Base-by-base conservation (phyloP, 148 eudicot species). In the Arbutus unedo region DNA sequence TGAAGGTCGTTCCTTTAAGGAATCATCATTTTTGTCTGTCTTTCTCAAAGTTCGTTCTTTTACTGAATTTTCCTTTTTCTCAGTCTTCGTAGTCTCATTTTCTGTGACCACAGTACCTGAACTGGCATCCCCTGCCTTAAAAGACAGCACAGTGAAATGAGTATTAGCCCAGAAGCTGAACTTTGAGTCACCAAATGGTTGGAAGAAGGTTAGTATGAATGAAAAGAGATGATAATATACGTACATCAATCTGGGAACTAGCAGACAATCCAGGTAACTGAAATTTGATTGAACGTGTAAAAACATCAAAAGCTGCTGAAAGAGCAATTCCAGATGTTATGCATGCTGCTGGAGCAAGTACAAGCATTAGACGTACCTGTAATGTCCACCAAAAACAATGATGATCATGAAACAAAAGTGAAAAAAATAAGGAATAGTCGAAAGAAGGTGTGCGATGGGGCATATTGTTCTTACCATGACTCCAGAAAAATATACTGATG, bases 321-420 rank as follows among this genome's bases (percentile, higher is more conserved):
- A 96, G 94, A 54, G 99, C 99, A 86, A 96, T 96, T 83, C 99
- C 99, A 84, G 99, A 96, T 90, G 90, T 80, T 84, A 96, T 96
- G 87, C 98, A 96, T 86, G 99, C 99, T 64, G 99, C 99, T 62
- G 98, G 98, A 71, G 99, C 99, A 87, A 96, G 89, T 57, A 96
- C 99, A 87, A 96, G 98, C 99, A 96, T 96, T 83, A 96, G 89
- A 0, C 99, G 99, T 79, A 96, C 99, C 99, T 96, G 84, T 49
- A 81, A 78, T 62, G 76, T 81, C 76, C 60, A 23, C 25, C 31
- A 82, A 74, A 59, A 56, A 70, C 45, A 74, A 53, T 59, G 67
- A 56, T 68, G 64, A 51, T 5, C 51, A 60, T 19, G 67, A 44
- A 64, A 8, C 51, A 49, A 71, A 68, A 68, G 48, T 2, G 16